Evolutionary conservation across 1,284 basidiomycete genomes (phyloP).

Genomic region (Melanopsichium pennsylvanicum): DNA sequence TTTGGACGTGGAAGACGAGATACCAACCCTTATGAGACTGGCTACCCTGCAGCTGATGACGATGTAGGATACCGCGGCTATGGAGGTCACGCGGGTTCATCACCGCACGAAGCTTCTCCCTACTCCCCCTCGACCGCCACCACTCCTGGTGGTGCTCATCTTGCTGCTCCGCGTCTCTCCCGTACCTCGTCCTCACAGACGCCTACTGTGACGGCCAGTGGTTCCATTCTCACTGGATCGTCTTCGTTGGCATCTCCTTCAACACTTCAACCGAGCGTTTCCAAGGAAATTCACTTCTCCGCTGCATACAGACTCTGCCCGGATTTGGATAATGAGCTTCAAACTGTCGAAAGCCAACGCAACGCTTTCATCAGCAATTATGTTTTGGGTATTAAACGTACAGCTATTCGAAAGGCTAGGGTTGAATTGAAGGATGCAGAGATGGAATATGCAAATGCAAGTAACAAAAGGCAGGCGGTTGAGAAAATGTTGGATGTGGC

Average conservation of each 20-base stretch:
- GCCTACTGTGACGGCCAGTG: conserved; percentile 5
- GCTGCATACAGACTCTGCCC: conserved; percentile 16
- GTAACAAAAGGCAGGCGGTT: background rate
- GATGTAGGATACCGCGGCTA: conserved; percentile 9
- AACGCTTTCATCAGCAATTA: conserved; percentile 9
- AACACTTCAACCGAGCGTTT: conserved; percentile 2
- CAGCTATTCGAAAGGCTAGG: background rate
- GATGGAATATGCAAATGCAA: conserved; percentile 5
- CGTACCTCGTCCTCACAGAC: conserved; percentile 36
- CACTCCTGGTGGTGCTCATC: background rate
- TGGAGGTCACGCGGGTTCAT: conserved; percentile 13
- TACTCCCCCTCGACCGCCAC: conserved; percentile 20
- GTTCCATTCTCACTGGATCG: background rate
- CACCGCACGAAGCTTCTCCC: conserved; percentile 26
- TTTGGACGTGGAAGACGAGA: conserved; percentile 22
- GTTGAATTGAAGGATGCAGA: conserved; percentile 16
- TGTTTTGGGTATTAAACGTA: conserved; percentile 8
- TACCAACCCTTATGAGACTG: conserved; percentile 25
- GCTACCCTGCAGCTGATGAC: background rate
- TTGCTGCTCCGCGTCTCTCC: conserved; percentile 18
- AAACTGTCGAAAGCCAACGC: conserved; percentile 11
- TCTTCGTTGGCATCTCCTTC: conserved; percentile 5
- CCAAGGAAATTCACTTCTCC: no score
- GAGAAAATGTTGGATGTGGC: conserved; percentile 26
- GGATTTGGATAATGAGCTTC: conserved; percentile 32